Percentiles rank a stretch among this genome's conserved stretches.
These are phyloP conservation scores for Trichoderma sp. DNA, from an alignment of 2,329 filamentous ascomycete genomes.

Conservation along the genomic window DNA sequence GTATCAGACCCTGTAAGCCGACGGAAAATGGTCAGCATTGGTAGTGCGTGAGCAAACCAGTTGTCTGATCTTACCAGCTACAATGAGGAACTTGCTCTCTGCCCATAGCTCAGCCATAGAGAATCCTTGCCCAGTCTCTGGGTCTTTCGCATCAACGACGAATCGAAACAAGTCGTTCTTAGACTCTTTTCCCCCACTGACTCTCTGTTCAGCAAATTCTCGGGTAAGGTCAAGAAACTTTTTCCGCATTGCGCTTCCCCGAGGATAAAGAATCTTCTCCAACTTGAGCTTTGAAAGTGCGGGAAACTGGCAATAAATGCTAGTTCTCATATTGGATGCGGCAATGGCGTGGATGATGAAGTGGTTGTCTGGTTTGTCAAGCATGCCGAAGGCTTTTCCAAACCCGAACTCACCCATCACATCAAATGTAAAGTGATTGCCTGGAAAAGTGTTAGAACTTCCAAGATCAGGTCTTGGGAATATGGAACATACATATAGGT, in stretches of 20 bases:
- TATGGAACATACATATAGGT: slow-evolving; percentile 10
- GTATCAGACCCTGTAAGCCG: not conserved
- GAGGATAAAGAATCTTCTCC: not conserved
- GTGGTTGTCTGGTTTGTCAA: not conserved
- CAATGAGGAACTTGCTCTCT: slow-evolving; percentile 38
- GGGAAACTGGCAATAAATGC: not conserved
- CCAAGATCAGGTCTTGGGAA: not conserved
- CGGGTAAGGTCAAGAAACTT: slow-evolving; percentile 21
- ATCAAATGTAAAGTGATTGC: slow-evolving; percentile 10
- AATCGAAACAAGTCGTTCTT: slow-evolving; percentile 46
- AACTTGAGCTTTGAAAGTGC: not conserved
- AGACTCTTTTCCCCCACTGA: slow-evolving; percentile 7
- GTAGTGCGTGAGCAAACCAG: not conserved
- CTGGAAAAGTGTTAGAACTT: too few species aligned
- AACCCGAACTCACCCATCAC: slow-evolving; percentile 17
- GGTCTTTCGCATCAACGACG: slow-evolving; percentile 44
- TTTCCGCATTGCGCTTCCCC: not conserved
- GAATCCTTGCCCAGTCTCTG: slow-evolving; percentile 43
- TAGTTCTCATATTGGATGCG: not conserved
- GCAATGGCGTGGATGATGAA: not conserved
- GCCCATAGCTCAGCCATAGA: slow-evolving; percentile 42
- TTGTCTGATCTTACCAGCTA: slow-evolving; percentile 22
- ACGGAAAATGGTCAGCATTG: not conserved
- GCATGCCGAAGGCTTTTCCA: slow-evolving; percentile 15
- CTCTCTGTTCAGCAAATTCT: not conserved